A percentile compares a stretch with the other conserved stretches of the same genome.
Conservation (phyloP, 345 rosid genomes). For the Noccaea caerulescens region DNA sequence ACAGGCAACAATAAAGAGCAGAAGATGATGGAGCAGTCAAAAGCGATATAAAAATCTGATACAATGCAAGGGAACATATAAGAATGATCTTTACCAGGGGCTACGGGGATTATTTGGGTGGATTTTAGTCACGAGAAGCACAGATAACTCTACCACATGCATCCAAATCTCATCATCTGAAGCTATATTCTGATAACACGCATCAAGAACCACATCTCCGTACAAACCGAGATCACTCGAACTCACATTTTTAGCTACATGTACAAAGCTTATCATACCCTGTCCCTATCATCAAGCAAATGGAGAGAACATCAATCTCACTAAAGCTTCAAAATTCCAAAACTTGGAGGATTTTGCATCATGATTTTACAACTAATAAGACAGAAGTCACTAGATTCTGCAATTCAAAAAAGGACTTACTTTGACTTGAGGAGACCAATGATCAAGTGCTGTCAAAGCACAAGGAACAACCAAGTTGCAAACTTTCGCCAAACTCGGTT, state of each 20-base stretch:
- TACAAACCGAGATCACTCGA: slow-evolving; percentile 59
- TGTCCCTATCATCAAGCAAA: slow-evolving; percentile 65
- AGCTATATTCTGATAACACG: slow-evolving; percentile 85
- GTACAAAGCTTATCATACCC: slow-evolving; percentile 76
- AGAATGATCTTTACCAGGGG: slow-evolving; percentile 58
- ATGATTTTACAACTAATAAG: not conserved
- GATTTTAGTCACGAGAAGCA: slow-evolving; percentile 59
- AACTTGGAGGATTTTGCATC: not conserved
- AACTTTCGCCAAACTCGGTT: slow-evolving; percentile 60
- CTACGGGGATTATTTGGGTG: slow-evolving; percentile 71
- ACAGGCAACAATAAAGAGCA: slow-evolving; percentile 22
- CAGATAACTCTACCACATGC: slow-evolving; percentile 79
- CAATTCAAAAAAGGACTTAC: slow-evolving; percentile 49
- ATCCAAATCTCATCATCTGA: slow-evolving; percentile 81
- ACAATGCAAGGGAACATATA: not conserved
- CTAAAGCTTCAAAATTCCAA: not conserved
- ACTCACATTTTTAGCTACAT: slow-evolving; percentile 66
- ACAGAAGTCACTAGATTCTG: not conserved
- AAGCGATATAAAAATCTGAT: not conserved
- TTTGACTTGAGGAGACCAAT: slow-evolving; percentile 91
- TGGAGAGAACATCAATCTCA: slow-evolving; percentile 22
- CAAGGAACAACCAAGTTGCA: slow-evolving; percentile 83
- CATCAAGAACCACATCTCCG: slow-evolving; percentile 83
- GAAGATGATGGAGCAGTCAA: not conserved
- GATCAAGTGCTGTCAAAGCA: slow-evolving; percentile 87